Evolutionary conservation across 495 filamentous ascomycete genomes (phyloP).

Genomic region (Amphirosellinia nigrospora): DNA sequence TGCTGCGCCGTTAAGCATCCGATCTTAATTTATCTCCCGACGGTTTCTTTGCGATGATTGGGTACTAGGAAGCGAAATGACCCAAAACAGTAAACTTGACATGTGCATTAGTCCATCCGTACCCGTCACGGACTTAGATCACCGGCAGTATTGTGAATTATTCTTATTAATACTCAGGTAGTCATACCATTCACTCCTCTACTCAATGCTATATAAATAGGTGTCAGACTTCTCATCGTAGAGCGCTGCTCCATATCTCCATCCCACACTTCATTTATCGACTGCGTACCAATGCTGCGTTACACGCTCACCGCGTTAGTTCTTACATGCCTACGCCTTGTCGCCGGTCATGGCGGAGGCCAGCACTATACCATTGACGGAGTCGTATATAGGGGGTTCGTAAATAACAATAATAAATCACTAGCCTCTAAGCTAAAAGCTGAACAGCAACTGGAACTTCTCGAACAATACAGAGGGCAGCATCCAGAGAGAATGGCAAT

Average conservation of each 20-base stretch:
- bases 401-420: neutral
- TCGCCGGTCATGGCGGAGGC: neutral
- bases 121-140: neutral
- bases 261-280: neutral
- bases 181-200: neutral
- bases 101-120: neutral
- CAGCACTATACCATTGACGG: constrained; percentile 1
- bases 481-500: neutral
- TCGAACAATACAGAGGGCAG: neutral
- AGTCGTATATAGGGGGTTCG: neutral
- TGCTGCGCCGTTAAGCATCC: neutral
- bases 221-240: neutral
- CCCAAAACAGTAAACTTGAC: neutral
- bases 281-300: neutral
- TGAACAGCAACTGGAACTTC: neutral
- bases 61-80: neutral
- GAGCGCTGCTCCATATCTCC: neutral
- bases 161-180: neutral
- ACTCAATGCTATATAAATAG: neutral
- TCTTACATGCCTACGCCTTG: neutral
- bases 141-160: neutral
- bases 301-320: neutral
- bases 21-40: neutral
- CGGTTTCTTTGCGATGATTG: neutral
- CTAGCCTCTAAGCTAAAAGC: neutral